Conservation (phyloP, 2,329 filamentous ascomycete species). For the Thielaviopsis populi region DNA sequence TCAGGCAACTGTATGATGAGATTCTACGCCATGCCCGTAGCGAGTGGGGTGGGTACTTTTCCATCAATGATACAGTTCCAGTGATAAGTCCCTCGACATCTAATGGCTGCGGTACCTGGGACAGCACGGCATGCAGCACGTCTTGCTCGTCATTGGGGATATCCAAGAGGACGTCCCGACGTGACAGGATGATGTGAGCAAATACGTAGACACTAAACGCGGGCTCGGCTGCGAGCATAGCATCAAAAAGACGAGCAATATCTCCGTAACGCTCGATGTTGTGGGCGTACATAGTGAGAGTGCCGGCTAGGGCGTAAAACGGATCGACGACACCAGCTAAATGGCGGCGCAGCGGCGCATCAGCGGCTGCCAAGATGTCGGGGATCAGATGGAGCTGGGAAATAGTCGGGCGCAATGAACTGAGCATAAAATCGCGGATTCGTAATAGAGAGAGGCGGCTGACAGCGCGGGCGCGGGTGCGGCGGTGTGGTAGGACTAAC, state of each 20-base stretch:
- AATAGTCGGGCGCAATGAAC: constrained; percentile 64
- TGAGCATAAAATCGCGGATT: constrained; percentile 96
- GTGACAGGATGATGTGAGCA: constrained; percentile 68
- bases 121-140: constrained; percentile 78
- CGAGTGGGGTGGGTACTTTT: constrained; percentile 52
- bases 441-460: constrained; percentile 74
- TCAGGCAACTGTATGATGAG: constrained; percentile 64
- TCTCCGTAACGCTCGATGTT: constrained; percentile 81
- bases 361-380: constrained; percentile 57
- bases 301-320: constrained; percentile 86
- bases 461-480: constrained; percentile 46
- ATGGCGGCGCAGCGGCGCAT: constrained; percentile 57
- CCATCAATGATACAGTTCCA: constrained; percentile 48
- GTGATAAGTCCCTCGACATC: constrained; percentile 65
- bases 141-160: constrained; percentile 74
- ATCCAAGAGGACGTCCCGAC: constrained; percentile 71
- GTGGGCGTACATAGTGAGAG: constrained; percentile 90
- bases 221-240: constrained; percentile 74
- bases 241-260: constrained; percentile 85
- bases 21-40: constrained; percentile 59
- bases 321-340: constrained; percentile 65
- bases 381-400: constrained; percentile 79
- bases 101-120: constrained; percentile 69
- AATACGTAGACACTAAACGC: constrained; percentile 84
- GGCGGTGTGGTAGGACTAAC: constrained; percentile 55